Evolutionary conservation across 176 grass and related monocot genomes (phyloP), one percentile per base, ranked within the genome.

Genomic region (Calamus simplicifolius): DNA sequence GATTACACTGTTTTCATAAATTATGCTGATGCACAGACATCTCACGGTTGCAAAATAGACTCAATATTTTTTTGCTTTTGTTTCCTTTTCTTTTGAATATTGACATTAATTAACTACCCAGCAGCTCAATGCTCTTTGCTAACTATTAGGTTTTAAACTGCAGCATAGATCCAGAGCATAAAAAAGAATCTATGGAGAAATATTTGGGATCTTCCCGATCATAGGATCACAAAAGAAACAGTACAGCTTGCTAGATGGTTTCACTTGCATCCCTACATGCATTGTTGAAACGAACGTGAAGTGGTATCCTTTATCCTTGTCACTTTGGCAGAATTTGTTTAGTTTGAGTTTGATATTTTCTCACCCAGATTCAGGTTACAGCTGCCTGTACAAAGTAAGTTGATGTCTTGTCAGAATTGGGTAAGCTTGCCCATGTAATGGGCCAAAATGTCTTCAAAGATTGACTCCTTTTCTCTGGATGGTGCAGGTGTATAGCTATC

Each of bases 111-210:
- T 53, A 63, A 30, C 19, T 68, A 57, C 16, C 19, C 35, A 55
- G 52, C 18, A 63, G 30, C 5, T 35, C 4, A 43, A 5, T 62
- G 58, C 50, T 56, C 27, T 67, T n/a, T 59, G 56, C 35, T 29
- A 52, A 50, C 18, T 50, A 61, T 21, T 57, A 29, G 0, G 61
- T 79, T 64, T 69, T 53, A 17, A 50, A 53, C 55, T 73, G 63
- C 80, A 97, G 87, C 70, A 79, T 97, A 38, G 93, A 97, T 91
- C 93, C 93, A 80, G 87, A 91, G 27, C 87, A 70, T 70, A 97
- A 91, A 73, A 97, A 75, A 80, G 92, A 91, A 80, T 97, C 93
- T 3, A 74, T 73, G 54, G 85, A 80, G 65, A 97, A 97, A 77
- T 97, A 97, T 65, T 25, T 50, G 1, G 93, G 87, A 49, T 73